Conservation (phyloP, 202 grass and related monocot genomes). For the Zizania palustris region DNA sequence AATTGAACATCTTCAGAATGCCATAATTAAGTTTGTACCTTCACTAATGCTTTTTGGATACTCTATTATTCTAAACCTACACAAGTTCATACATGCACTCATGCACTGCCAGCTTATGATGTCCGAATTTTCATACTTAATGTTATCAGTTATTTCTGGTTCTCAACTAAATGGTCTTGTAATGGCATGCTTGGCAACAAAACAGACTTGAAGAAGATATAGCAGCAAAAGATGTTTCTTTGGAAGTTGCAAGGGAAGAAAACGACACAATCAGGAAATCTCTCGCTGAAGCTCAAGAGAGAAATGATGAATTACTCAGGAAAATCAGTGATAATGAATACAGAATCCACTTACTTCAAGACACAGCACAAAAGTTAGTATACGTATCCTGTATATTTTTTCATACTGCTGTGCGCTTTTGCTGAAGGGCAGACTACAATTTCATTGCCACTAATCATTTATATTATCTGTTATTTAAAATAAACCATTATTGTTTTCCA, state of each 20-base stretch:
- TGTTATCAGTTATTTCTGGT: conserved; percentile 36
- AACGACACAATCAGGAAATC: conserved; percentile 63
- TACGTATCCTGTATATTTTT: conserved; percentile 31
- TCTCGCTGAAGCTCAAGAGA: conserved; percentile 63
- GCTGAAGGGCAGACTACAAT: conserved; percentile 2
- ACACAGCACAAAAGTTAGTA: conserved; percentile 71
- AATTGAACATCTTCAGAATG: conserved; percentile 59
- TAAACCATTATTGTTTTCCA: conserved; percentile 9
- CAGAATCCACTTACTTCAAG: conserved; percentile 72
- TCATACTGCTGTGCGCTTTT: conserved; percentile 20
- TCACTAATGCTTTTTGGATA: conserved; percentile 17
- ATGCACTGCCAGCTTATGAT: neutral
- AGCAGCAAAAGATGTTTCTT: conserved; percentile 59
- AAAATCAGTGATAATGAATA: conserved; percentile 77
- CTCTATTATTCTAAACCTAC: conserved; percentile 32
- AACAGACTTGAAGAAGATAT: conserved; percentile 82
- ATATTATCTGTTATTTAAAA: conserved; percentile 11
- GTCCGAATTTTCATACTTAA: conserved; percentile 14
- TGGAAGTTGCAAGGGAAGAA: conserved; percentile 67
- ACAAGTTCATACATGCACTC: neutral
- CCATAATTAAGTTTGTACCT: conserved; percentile 56
- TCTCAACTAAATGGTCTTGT: conserved; percentile 33
- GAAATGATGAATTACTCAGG: conserved; percentile 72
- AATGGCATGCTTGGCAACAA: conserved; percentile 39
- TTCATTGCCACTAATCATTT: neutral